Evolutionary conservation across 2,329 filamentous ascomycete genomes (phyloP).

Genomic region (Nannizzia gypsea): DNA sequence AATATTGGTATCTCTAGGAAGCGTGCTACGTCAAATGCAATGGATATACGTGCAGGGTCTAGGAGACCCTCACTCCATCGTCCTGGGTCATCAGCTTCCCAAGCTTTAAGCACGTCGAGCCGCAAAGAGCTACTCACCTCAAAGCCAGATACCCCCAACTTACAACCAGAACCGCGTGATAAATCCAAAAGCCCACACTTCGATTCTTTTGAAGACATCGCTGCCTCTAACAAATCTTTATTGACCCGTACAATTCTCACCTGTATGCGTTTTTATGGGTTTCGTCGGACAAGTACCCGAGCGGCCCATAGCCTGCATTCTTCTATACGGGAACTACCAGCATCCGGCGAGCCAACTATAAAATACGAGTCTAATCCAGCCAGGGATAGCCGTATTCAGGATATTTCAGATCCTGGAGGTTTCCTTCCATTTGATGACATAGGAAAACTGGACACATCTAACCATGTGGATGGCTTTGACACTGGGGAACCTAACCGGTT

Average conservation of each 20-base stretch:
- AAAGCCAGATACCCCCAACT: neutral
- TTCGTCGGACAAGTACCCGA: slow-evolving; percentile 23
- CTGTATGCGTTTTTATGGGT: slow-evolving; percentile 35
- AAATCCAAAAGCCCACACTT: neutral
- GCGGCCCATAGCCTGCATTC: slow-evolving; percentile 11
- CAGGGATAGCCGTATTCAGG: neutral
- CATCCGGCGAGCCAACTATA: slow-evolving; percentile 12
- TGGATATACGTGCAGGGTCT: neutral
- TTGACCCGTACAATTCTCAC: slow-evolving; percentile 34
- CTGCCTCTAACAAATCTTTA: slow-evolving; percentile 30
- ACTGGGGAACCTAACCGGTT: neutral
- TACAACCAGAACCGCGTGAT: neutral
- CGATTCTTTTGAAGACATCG: slow-evolving; percentile 7
- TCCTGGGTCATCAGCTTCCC: neutral
- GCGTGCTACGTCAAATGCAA: neutral
- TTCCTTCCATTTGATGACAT: neutral
- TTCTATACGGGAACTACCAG: neutral
- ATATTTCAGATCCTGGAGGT: neutral
- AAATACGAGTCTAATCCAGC: neutral
- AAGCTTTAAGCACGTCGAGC: slow-evolving; percentile 5
- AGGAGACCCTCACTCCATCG: neutral
- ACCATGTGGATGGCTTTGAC: neutral
- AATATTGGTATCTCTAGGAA: neutral
- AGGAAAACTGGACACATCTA: neutral
- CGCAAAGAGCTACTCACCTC: neutral